Evolutionary conservation across 352 stramenopile genomes (phyloP), one percentile per base, ranked within the genome.

Genomic region (Phytophthora foliorum): DNA sequence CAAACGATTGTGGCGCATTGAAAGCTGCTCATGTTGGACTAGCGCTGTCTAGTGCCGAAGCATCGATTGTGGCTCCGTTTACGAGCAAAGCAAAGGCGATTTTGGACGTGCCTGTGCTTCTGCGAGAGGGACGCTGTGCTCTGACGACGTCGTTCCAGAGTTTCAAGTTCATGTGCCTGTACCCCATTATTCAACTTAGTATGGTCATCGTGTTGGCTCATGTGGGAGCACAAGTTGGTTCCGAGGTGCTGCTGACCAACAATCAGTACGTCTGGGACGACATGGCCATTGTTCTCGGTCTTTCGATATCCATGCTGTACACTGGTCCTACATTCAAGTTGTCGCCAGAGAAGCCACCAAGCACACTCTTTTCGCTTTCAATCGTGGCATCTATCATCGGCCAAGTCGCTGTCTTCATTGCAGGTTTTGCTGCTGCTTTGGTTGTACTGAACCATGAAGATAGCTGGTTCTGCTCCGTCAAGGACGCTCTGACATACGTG

Each of bases 21-120:
- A 95, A 94, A 50, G 77, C 83, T 13, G 92, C 92, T 1, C 92
- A 98, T 66, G 86, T 96, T 11, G 92, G 92, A 0, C 63, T 98
- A 21, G 91, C 93, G 31, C 64, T 98, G 10, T 94, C 82, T 4
- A 83, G 81, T 58, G 83, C 89, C 1, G 90, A 97, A 57, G 93
- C 91, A 0, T 96, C 86, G 41, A 85, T 92, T 19, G 89, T 97
- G 22, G 74, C 90, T 17, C 90, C 91, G 13, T 98, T 98, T 61
- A 97, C 90, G 1, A 97, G 86, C 65, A 81, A 93, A 31, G 77
- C 86, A 19, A 97, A 97, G 59, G 73, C 56, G 8, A 92, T 97
- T 36, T 67, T 62, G 29, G 86, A 89, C 57, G 86, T 97, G 3
- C 68, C 81, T 1, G 85, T 88, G 53, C 72, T 98, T 6, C 65